phyloP scores from a whole-genome alignment of 75 land plant genomes.

The Pinus tabuliformis region DNA sequence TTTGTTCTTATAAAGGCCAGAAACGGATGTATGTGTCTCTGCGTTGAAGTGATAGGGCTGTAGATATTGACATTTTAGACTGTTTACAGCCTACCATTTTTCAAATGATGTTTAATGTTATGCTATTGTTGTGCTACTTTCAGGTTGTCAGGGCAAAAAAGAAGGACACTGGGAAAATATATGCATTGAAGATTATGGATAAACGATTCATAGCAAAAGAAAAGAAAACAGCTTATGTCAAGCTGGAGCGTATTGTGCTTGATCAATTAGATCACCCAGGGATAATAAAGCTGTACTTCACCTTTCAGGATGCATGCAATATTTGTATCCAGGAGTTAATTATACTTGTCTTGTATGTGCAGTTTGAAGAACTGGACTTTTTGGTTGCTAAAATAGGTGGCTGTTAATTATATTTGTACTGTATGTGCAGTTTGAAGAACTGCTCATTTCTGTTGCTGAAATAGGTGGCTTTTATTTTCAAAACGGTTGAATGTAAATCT shows the following conservation, averaged over 20 bases:
- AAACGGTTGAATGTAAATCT: background rate
- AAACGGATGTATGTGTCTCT: background rate
- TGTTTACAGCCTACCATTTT: background rate
- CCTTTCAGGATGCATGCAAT: slow-evolving; percentile 87
- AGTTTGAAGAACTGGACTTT: background rate
- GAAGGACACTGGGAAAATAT: slow-evolving; percentile 87
- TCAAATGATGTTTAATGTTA: background rate
- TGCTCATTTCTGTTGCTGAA: too few species aligned
- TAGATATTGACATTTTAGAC: background rate
- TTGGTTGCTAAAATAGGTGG: too few species aligned
- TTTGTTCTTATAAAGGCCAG: background rate
- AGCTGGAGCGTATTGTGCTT: slow-evolving; percentile 92
- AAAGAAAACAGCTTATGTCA: slow-evolving; percentile 86
- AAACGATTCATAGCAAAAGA: slow-evolving; percentile 94
- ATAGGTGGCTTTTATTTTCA: background rate
- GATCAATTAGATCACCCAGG: slow-evolving; percentile 99
- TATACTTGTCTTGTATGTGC: background rate
- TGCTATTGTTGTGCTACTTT: background rate
- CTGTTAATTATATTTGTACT: background rate
- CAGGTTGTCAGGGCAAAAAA: slow-evolving; percentile 92
- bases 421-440: background rate
- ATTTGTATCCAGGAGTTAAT: slow-evolving; percentile 54
- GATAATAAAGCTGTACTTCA: slow-evolving; percentile 74
- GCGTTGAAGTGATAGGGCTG: background rate
- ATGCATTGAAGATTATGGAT: slow-evolving; percentile 98